Base-by-base conservation (phyloP, 2,329 filamentous ascomycete genomes). In the Trichothecium roseum region DNA sequence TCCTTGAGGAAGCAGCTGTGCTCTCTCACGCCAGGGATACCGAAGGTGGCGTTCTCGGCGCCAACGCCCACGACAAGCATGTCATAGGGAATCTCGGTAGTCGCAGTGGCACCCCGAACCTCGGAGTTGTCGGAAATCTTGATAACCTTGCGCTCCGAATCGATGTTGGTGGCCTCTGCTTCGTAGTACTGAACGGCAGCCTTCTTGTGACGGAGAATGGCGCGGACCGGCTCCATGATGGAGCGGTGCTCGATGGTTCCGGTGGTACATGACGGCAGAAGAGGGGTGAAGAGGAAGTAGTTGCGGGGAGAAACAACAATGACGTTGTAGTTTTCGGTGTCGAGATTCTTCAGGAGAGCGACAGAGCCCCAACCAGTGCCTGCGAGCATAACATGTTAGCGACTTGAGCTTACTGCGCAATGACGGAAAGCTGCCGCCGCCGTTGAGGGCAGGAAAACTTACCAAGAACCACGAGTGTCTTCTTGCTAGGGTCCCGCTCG, bases 311-410 rank as follows among this genome's bases (percentile, higher is more conserved):
- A 96, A 60, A 98, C 85, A 59, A 98, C 87, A 56, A 96, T 64
- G 61, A 96, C 89, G 61, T 98, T 96, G 77, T 96, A 98, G 74
- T 96, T 94, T 62, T 94, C 84, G 42, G 89, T 95, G 57, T 98
- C 88, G 62, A 98, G 84, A 60, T 94, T 95, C 77, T 98, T 98
- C 47, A 98, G 77, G 42, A 98, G 79, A 41, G 89, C 93, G 53
- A 98, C 86, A 30, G 89, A 86, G 49, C 68, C 91, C 91, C 91
- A 98, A 49, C 91, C 91, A 50, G 88, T 94, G 54, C 89, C 89
- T 95, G 42, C 24, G 13, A 14, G 13, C 13, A 34, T 36, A 32
- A 44, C 40, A 40, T 38, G 47, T 54, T 37, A 54, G 47, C 38
- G 32, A 44, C 24, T 40, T 26, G 34, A 36, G 31, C 36, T n/a